Base-by-base conservation (phyloP, 1,139 yeast genomes). In the Geotrichum restrictum region DNA sequence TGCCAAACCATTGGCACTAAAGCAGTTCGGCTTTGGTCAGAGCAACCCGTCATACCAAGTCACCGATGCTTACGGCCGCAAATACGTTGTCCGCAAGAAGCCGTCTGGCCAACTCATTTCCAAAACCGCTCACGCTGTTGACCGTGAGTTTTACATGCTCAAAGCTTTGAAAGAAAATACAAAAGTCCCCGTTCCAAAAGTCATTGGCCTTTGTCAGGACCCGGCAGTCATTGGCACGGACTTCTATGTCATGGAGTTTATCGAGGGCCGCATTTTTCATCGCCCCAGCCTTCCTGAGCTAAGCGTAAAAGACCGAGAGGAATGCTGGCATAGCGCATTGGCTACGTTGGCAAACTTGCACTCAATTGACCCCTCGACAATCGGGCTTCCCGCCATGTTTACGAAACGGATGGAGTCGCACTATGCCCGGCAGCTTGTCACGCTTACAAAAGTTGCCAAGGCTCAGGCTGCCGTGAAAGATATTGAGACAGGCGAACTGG, bases 191-290 rank as follows among this genome's bases (percentile, higher is more conserved):
- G 81, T 85, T 43, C 85, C 87, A 0, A 74, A 73, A 72, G 82
- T 88, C 2, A 72, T 85, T 49, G 91, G 87, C 1, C 67, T 88
- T 31, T 82, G 84, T 54, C 75, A 75, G 52, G 75, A 76, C 46
- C 88, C 87, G 2, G 67, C 69, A 16, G 80, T 88, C 37, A 82
- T 83, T 3, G 96, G 89, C 63, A 84, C 87, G 41, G 94, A 78
- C 1, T 82, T 82, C 60, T 81, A 82, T 62, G 59, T 68, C 48
- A 82, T 82, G 86, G 80, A 81, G 60, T 82, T 77, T 60, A 73
- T 82, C 16, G 71, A 77, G 33, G 88, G 87, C 2, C 71, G 79
- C 24, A 80, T 78, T 56, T 79, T 83, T 64, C 82, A 79, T 56
- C 76, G 75, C 56, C 85, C 87, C 0, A 58, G 66, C 3, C 70